Evolutionary conservation across 2,329 filamentous ascomycete genomes (phyloP).

Genomic region (Talaromyces sp.): DNA sequence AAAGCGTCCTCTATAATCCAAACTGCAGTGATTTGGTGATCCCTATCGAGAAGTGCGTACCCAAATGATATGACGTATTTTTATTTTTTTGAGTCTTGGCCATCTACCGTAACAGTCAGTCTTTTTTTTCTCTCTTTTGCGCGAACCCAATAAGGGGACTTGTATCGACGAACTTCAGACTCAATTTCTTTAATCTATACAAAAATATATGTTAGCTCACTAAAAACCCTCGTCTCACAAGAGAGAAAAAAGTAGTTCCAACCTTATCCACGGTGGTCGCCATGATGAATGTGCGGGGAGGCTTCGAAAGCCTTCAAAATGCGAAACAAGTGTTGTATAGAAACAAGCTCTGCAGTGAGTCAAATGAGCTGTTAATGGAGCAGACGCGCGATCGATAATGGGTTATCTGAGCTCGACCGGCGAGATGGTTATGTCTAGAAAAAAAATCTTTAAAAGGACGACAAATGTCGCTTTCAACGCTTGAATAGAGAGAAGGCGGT

Average conservation of each 20-base stretch:
- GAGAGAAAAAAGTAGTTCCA: conserved; percentile 23
- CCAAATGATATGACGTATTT: conserved; percentile 86
- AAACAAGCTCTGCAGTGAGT: not conserved
- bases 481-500: conserved; percentile 1
- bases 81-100: conserved; percentile 97
- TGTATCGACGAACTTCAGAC: conserved; percentile 67
- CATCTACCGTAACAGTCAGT: conserved; percentile 58
- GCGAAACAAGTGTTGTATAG: not conserved
- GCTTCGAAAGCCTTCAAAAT: not conserved
- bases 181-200: conserved; percentile 91
- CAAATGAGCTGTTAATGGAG: not conserved
- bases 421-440: not conserved
- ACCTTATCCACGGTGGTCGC: conserved; percentile 97
- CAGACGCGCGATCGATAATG: not conserved
- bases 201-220: not conserved
- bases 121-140: not conserved
- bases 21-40: not conserved
- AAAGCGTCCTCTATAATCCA: conserved; percentile 17
- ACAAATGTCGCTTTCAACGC: not conserved
- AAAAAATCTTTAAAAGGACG: not conserved
- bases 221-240: not conserved
- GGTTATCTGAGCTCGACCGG: conserved; percentile 15
- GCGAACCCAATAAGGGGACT: conserved; percentile 3
- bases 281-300: conserved; percentile 55
- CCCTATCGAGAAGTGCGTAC: conserved; percentile 35